Base-by-base conservation (phyloP, 2,329 filamentous ascomycete species). In the Aspergillus sp. region DNA sequence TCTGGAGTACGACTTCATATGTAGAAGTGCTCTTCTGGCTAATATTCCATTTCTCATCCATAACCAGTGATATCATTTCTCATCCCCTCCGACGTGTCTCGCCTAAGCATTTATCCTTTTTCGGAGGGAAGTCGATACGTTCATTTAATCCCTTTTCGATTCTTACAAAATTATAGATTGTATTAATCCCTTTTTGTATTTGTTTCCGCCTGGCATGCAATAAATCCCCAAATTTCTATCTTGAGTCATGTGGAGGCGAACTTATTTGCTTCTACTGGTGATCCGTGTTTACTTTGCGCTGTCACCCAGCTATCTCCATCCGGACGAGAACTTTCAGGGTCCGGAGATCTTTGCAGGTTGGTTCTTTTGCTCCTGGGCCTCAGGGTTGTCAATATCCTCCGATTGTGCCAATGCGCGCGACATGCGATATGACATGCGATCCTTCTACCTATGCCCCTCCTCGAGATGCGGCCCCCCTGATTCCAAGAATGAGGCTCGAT, bases 251-350 rank as follows among this genome's bases (percentile, higher is more conserved):
- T 95, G 89, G 90, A 83, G 90, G 76, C 84, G 90, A 70, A 81
- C 84, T 53, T 95, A 95, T 72, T 77, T 97, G 54, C 73, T 94
- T 48, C 78, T 98, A 60, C 78, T 95, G 62, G 75, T 93, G 58
- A 82, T 95, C 62, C 86, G 93, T 69, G 79, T 97, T 63, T 97
- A 91, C 80, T 91, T 97, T 68, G 91, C 93, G 51, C 74, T 97
- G 55, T 90, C 86, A 54, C 88, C 93, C 50, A 97, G 91, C 76
- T 98, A 98, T 70, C 81, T 98, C 42, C 93, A 98, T 69, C 93
- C 93, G 4, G 93, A 98, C 74, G 93, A 98, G 78, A 93, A 97
- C 75, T 98, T 98, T 63, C 93, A 98, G 73, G 93, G 93, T 32
- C 93, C 93, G 13, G 93, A 98, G 75, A 85, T 97, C 55, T 93